phyloP scores from a whole-genome alignment of 306 rosid species.

The Lagenaria siceraria region DNA sequence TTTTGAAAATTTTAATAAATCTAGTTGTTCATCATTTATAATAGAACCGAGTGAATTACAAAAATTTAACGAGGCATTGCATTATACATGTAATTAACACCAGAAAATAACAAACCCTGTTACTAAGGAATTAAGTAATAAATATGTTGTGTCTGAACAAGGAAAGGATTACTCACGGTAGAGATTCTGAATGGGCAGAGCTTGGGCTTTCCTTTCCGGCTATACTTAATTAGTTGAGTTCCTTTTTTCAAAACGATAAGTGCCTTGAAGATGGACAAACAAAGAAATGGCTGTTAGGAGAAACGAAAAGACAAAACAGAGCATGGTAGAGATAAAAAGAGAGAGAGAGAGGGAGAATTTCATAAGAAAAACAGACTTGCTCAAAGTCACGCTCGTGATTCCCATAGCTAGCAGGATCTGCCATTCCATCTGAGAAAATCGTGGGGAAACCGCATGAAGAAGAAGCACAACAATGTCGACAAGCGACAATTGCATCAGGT shows the following conservation, averaged over 20 bases:
- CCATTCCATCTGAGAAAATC: slow-evolving; percentile 90
- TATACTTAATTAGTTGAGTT: slow-evolving; percentile 62
- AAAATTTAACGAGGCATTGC: background rate
- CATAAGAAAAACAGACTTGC: slow-evolving; percentile 38
- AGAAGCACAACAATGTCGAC: slow-evolving; percentile 35
- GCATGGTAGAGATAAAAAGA: background rate
- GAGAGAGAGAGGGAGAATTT: no score
- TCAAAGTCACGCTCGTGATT: slow-evolving; percentile 58
- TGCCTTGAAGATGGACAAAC: slow-evolving; percentile 40
- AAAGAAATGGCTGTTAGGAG: background rate
- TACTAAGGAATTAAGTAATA: background rate
- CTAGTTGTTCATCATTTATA: background rate
- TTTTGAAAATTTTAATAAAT: background rate
- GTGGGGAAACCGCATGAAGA: slow-evolving; percentile 33
- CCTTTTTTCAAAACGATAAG: slow-evolving; percentile 61
- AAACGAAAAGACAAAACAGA: background rate
- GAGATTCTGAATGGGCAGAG: slow-evolving; percentile 75
- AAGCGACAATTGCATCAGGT: slow-evolving; percentile 46
- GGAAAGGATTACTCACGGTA: slow-evolving; percentile 33
- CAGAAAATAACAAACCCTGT: background rate
- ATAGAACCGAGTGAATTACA: background rate
- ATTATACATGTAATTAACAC: background rate
- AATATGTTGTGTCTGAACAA: background rate
- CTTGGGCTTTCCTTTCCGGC: slow-evolving; percentile 81
- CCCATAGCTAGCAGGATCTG: slow-evolving; percentile 59